Evolutionary conservation across 1,284 basidiomycete species (phyloP).

Genomic region (Malassezia furfur): DNA sequence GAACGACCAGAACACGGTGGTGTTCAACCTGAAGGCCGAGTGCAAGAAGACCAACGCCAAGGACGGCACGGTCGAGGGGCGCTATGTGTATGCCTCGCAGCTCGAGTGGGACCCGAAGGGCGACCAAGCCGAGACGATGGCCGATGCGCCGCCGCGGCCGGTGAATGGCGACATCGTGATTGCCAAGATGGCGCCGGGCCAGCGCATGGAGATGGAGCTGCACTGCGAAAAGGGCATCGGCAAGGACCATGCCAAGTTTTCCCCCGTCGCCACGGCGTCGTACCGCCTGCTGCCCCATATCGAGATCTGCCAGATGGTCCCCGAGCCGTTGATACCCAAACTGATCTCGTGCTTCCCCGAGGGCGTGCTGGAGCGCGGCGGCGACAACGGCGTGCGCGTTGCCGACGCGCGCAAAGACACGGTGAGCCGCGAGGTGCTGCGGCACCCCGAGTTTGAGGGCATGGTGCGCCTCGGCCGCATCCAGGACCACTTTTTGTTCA

Average conservation of each 20-base stretch:
- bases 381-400: constrained; percentile 55
- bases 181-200: constrained; percentile 85
- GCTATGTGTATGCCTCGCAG: constrained; percentile 65
- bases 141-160: constrained; percentile 57
- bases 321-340: constrained; percentile 58
- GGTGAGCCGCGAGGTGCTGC: constrained; percentile 81
- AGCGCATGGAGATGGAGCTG: constrained; percentile 70
- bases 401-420: constrained; percentile 71
- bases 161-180: constrained; percentile 79
- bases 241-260: constrained; percentile 93
- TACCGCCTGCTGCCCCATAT: constrained; percentile 87
- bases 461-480: constrained; percentile 74
- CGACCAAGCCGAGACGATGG: constrained; percentile 58
- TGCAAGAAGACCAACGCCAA: constrained; percentile 53
- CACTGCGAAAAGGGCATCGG: constrained; percentile 93
- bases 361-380: constrained; percentile 69
- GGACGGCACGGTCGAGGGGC: constrained; percentile 52
- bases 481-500: constrained; percentile 87
- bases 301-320: constrained; percentile 63
- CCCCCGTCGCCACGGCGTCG: constrained; percentile 68
- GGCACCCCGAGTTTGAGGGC: constrained; percentile 81
- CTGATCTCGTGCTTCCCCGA: constrained; percentile 81
- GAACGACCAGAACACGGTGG: constrained; percentile 80
- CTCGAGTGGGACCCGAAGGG: constrained; percentile 76
- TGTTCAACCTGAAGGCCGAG: constrained; percentile 67